phyloP scores from a whole-genome alignment of 129 eudicot genomes.

The Oenanthe sinensis region DNA sequence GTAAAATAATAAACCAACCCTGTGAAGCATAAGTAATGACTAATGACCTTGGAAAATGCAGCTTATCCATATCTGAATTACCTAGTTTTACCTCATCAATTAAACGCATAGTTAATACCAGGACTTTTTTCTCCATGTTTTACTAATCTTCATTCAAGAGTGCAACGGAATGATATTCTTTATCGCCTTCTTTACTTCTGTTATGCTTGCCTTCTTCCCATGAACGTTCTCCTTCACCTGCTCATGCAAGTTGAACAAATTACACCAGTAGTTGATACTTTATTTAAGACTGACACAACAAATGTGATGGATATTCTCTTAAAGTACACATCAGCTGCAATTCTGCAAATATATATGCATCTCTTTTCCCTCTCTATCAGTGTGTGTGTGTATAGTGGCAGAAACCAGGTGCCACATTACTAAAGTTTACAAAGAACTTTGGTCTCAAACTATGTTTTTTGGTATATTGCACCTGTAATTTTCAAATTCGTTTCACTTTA shows the following conservation, averaged over 20 bases:
- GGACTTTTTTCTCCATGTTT: background rate
- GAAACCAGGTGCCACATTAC: no score
- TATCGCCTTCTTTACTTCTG: slow-evolving; percentile 69
- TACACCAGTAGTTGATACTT: background rate
- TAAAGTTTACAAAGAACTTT: no score
- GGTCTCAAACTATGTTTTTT: no score
- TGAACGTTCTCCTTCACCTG: slow-evolving; percentile 55
- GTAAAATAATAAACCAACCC: background rate
- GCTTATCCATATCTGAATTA: background rate
- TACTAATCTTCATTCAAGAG: background rate
- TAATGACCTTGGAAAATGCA: background rate
- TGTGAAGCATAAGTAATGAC: background rate
- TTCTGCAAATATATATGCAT: no score
- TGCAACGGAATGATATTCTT: slow-evolving; percentile 28
- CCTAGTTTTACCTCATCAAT: background rate
- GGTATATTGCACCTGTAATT: no score
- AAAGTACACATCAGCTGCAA: background rate
- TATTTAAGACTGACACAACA: background rate
- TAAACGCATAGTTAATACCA: background rate
- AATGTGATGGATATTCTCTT: background rate
- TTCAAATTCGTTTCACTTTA: no score
- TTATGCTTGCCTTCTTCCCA: slow-evolving; percentile 59
- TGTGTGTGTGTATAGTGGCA: no score
- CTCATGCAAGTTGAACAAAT: background rate
- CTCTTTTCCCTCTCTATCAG: no score